Evolutionary conservation across 2,329 filamentous ascomycete genomes (phyloP), one percentile per base, ranked within the genome.

Genomic region (Colletotrichum sp.): DNA sequence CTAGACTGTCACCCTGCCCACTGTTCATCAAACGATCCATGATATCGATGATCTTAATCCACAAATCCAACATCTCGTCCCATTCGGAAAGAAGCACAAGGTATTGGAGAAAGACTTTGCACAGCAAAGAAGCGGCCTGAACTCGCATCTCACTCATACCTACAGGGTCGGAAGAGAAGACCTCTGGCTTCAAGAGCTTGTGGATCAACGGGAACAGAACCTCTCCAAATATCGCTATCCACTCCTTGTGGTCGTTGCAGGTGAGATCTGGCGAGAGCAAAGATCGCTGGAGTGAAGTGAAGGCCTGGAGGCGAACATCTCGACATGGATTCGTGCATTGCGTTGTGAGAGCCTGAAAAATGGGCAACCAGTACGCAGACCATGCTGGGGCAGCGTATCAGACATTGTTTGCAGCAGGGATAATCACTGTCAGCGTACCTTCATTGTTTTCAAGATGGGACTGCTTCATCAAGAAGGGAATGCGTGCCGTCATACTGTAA

Each of bases 1-100:
- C 94, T 82, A 98, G 86, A 80, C 94, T 96, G 81, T 98, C 96
- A 28, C 95, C 95, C 83, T 98, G 96, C 1, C 96, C 96, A 81
- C 95, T 97, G 81, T 98, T 98, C 93, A 98, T 97, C 78, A 99
- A 89, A 28, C 97, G 92, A 83, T 99, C 97, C 91, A 99, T 96
- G 69, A 98, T 95, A 79, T 96, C 95, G 78, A 98, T 91, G 71
- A 98, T 98, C 83, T 94, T 94, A 61, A 97, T 86, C 97, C 97
- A 99, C 13, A 98, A 89, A 81, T 97, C 95, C 52, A 98, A 87
- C 92, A 98, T 95, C 24, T 95, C 95, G 26, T 96, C 94, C 91
- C 95, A 96, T 79, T 95, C 93, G 6, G 93, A 94, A 32, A 98
- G 89, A 48, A 96, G 88, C 3, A 96, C 95, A 4, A 98, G 89